Evolutionary conservation across 2,329 filamentous ascomycete species (phyloP).

Genomic region (Alternaria tenuissima): DNA sequence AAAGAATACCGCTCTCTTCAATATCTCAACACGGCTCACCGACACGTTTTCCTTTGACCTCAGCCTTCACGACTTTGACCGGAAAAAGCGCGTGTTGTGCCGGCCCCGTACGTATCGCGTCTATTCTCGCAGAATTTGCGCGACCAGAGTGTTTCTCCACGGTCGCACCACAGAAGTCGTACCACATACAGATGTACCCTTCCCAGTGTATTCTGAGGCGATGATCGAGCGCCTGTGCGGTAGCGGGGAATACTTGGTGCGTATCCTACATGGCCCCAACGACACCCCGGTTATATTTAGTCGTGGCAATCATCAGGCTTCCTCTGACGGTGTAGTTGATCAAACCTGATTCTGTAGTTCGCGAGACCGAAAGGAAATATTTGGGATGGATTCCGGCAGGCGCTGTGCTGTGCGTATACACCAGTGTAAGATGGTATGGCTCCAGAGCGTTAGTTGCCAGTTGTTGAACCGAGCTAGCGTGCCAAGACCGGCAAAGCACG

Average conservation of each 20-base stretch:
- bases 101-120: not conserved
- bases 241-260: not conserved
- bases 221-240: not conserved
- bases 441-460: not conserved
- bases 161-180: slow-evolving; percentile 7
- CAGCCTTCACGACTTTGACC: not conserved
- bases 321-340: not conserved
- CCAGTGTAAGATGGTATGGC: not conserved
- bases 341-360: not conserved
- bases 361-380: not conserved
- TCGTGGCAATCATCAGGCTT: not conserved
- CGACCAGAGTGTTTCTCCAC: slow-evolving; percentile 14
- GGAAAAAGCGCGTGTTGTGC: not conserved
- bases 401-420: not conserved
- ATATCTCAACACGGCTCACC: not conserved
- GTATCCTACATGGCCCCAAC: not conserved
- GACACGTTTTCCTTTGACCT: not conserved
- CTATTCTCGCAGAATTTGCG: slow-evolving; percentile 4
- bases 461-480: slow-evolving; percentile 11
- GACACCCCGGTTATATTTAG: not conserved
- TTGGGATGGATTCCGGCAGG: not conserved
- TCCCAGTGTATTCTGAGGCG: not conserved
- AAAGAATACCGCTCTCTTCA: not conserved
- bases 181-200: not conserved
- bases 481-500: slow-evolving; percentile 3